Base-by-base conservation (phyloP, 305 asterid genomes). In the Fraxinus baroniana region DNA sequence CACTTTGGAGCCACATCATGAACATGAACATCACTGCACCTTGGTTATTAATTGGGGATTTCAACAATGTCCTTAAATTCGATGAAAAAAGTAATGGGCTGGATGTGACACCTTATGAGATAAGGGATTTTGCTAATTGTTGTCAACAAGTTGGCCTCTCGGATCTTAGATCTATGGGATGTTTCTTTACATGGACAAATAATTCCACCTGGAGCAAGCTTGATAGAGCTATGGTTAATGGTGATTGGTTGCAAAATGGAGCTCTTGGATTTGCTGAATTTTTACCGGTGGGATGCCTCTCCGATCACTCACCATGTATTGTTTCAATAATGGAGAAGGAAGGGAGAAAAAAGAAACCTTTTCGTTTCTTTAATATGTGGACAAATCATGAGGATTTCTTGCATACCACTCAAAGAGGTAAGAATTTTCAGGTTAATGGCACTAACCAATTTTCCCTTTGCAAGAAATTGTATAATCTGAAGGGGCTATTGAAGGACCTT, bases 341-440 rank as follows among this genome's bases (percentile, higher is more conserved):
- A 2, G 62, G 4, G 4, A 12, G 2, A 0, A 2, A 0, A 0
- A 49, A 0, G 0, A 12, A 4, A 4, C 62, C 62, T 0, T 49
- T 49, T 13, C 15, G 13, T 15, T 49, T 12, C 7, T 49, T 49
- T 17, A 49, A 49, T 0, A 49, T 49, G 62, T 49, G 62, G 62
- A 49, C 62, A 0, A 49, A 13, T 1, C 62, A 49, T 17, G 62
- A 3, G 0, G 62, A 49, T 13, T 49, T 13, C 3, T 0, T 0
- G 2, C 0, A 3, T 0, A 15, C 0, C 15, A 4, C 15, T 0
- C 62, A 17, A 5, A 13, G 5, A 0, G 20, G 5, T 1, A 15
- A 5, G 62, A 15, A 12, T 13, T 0, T 2, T 15, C 1, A 4
- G 4, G 1, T 52, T 1, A 0, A 0, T 0, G 22, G 62, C 1